These are phyloP conservation scores for Firmiana major DNA, from an alignment of 345 rosid genomes.

Conservation along the genomic window DNA sequence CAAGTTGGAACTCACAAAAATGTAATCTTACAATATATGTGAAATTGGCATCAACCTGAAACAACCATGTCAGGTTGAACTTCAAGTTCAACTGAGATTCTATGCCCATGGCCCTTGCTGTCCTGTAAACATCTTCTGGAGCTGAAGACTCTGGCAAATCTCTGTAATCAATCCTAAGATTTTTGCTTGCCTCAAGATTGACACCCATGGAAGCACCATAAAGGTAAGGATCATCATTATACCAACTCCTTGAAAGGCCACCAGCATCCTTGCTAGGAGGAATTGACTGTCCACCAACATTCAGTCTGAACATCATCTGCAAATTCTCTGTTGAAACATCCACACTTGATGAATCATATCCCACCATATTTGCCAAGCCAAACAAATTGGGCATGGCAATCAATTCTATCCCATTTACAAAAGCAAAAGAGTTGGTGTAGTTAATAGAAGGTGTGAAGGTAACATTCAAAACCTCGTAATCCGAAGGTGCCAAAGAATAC, in stretches of 20 bases:
- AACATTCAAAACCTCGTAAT: constrained; percentile 32
- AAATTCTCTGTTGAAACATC: constrained; percentile 38
- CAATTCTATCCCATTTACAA: constrained; percentile 74
- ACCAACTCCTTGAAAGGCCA: constrained; percentile 62
- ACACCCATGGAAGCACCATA: constrained; percentile 51
- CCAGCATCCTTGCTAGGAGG: constrained; percentile 55
- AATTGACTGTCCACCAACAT: constrained; percentile 66
- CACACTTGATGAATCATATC: constrained; percentile 30
- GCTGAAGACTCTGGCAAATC: constrained; percentile 40
- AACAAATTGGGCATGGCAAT: constrained; percentile 54
- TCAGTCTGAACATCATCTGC: constrained; percentile 64
- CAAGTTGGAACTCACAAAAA: constrained; percentile 57
- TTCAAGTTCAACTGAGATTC: constrained; percentile 29
- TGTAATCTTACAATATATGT: constrained; percentile 65
- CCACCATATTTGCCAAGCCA: constrained; percentile 44
- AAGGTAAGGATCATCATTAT: constrained; percentile 57
- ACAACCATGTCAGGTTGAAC: constrained; percentile 71
- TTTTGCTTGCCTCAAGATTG: constrained; percentile 11
- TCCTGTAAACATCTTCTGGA: constrained; percentile 56
- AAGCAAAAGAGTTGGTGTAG: constrained; percentile 44
- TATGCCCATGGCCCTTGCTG: constrained; percentile 60
- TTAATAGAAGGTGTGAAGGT: constrained; percentile 51
- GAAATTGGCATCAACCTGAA: constrained; percentile 66
- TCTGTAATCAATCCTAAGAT: constrained; percentile 32
- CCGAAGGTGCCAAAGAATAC: constrained; percentile 50